Evolutionary conservation across 805 yeast species (phyloP), one percentile per base, ranked within the genome.

Genomic region (Kregervanrija fluxuum): DNA sequence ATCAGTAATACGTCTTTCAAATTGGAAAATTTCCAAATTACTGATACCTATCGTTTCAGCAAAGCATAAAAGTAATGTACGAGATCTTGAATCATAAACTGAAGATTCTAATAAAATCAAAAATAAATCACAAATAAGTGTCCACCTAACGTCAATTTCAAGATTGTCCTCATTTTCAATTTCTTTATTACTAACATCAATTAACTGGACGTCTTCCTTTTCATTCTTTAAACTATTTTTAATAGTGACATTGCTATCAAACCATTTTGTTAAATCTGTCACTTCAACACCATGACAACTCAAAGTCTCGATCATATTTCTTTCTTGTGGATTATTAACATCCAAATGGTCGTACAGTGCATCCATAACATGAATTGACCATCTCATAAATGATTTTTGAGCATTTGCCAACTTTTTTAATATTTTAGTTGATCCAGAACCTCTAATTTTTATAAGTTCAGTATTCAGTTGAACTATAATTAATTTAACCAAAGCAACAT

Each of bases 1-100:
- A 53, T 90, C 96, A 1, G 96, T 85, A 33, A 93, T 79, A 50
- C 97, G 73, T 54, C 93, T 74, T 62, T 93, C 98, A 60, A 93
- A 93, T 60, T 90, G 96, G 45, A 75, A 75, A 13, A 93, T 74
- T 58, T 91, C 97, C 15, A 86, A 58, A n/a, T 66, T 51, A 0
- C 73, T 54, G 4, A 90, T 73, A 1, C 75, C 78, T 22, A 95
- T 64, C 8, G 73, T 67, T 5, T 68, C 56, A 0, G 91, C 90
- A 58, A 91, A 88, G 28, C 69, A 65, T 37, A 85, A 66, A 11
- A 93, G 66, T n/a, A 93, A 65, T 0, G 93, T 73, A 46, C 97
- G 71, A 8, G 98, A 89, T 33, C 99, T 73, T 4, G 96, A 67
- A 62, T 93, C 99, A 59, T 88, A 95, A 44, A 79, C 75, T 0